phyloP scores from a whole-genome alignment of 176 grass and related monocot genomes.

The Cenchrus fungigraminus region DNA sequence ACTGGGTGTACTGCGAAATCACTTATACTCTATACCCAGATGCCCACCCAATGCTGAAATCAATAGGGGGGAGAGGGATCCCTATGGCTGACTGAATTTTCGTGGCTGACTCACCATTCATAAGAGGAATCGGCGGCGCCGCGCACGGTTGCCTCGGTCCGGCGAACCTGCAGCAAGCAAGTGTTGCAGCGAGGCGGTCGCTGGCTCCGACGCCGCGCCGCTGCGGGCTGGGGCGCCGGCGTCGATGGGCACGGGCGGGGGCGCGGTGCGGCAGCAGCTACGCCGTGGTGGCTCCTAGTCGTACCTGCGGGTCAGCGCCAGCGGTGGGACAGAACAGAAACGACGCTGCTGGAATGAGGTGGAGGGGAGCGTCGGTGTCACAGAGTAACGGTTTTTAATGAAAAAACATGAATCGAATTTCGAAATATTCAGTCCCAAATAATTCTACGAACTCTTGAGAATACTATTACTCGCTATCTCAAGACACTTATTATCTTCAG shows the following conservation, averaged over 20 bases:
- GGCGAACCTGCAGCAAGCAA: not conserved
- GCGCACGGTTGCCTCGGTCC: not conserved
- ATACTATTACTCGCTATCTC: too few relatives aligned
- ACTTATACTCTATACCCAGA: not conserved
- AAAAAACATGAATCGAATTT: too few relatives aligned
- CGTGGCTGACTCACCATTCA: not conserved
- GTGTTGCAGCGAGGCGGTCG: not conserved
- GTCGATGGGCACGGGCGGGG: not conserved
- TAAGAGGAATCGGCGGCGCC: not conserved
- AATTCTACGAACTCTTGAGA: too few relatives aligned
- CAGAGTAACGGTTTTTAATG: too few relatives aligned
- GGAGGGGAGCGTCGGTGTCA: not conserved
- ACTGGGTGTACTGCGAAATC: too few relatives aligned
- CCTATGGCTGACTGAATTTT: too few relatives aligned
- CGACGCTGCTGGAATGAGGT: not conserved
- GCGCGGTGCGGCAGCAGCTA: not conserved
- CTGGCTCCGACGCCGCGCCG: not conserved
- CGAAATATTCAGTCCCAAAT: too few relatives aligned
- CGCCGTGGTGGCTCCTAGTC: not conserved
- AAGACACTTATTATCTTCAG: too few relatives aligned
- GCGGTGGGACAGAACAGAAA: not conserved
- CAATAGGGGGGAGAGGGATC: not conserved
- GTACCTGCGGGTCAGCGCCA: not conserved
- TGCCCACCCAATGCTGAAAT: not conserved
- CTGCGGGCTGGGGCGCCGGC: conserved; percentile 1